Percentiles rank a stretch among this genome's conserved stretches.
Conservation (phyloP, 2,329 filamentous ascomycete genomes). For the Cytospora schulzeri region DNA sequence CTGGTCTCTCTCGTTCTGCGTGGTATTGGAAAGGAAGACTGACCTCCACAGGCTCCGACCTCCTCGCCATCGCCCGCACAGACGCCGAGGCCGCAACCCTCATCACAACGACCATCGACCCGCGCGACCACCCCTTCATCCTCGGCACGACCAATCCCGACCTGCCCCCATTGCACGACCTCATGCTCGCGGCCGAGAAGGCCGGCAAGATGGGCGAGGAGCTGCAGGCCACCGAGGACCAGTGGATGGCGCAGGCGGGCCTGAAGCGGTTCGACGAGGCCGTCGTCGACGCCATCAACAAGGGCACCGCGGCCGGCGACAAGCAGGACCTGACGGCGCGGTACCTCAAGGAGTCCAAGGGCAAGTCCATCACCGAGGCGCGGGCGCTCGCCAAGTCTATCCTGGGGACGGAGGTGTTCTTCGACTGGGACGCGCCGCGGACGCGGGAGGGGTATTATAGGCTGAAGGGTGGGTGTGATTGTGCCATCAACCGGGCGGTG, state of each 20-base stretch:
- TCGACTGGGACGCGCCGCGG: slow-evolving; percentile 92
- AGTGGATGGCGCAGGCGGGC: slow-evolving; percentile 76
- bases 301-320: slow-evolving; percentile 63
- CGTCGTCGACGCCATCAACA: slow-evolving; percentile 79
- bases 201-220: slow-evolving; percentile 78
- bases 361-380: slow-evolving; percentile 84
- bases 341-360: slow-evolving; percentile 70
- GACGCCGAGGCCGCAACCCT: slow-evolving; percentile 97
- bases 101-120: slow-evolving; percentile 95
- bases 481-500: slow-evolving; percentile 85
- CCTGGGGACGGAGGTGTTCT: slow-evolving; percentile 80
- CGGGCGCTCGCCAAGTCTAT: slow-evolving; percentile 76
- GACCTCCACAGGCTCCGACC: slow-evolving; percentile 64
- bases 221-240: slow-evolving; percentile 89
- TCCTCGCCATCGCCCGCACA: slow-evolving; percentile 89
- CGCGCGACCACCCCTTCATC: slow-evolving; percentile 93
- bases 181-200: slow-evolving; percentile 85
- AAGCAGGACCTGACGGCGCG: slow-evolving; percentile 68
- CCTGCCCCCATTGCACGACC: slow-evolving; percentile 81
- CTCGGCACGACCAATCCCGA: slow-evolving; percentile 83
- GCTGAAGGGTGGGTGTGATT: slow-evolving; percentile 87
- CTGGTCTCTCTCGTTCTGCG: not conserved
- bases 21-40: not conserved
- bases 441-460: slow-evolving; percentile 96
- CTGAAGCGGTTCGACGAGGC: slow-evolving; percentile 91